Base-by-base conservation (phyloP, 208 protist genomes). In the Trypanosoma congolense region DNA sequence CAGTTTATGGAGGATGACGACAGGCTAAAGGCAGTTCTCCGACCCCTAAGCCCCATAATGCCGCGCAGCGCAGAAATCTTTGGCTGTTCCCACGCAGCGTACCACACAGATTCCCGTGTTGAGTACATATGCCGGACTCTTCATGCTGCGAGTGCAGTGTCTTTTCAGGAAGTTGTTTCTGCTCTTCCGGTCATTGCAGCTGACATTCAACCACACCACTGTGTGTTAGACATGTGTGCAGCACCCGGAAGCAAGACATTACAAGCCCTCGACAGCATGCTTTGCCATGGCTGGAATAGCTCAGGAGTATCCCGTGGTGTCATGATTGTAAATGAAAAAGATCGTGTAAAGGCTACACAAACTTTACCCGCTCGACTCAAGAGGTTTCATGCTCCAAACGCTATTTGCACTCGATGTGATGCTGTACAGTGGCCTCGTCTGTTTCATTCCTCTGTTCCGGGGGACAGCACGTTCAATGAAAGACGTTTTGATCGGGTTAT, bases 211-310 rank as follows among this genome's bases (percentile, higher is more conserved):
- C 82, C 87, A 25, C 67, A 92, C 35, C 84, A 93, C 68, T 62
- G 58, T 25, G 82, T 95, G 42, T 65, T 96, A 2, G 91, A 96
- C 59, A 72, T 95, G 63, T 96, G 91, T 70, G 86, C 88, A 9
- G 91, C 91, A 14, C 91, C 91, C n/a, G 91, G 87, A 9, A 94
- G 86, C 54, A 96, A 96, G 56, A 88, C 88, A 22, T 64, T 96
- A 45, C 91, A 96, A 69, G 61, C 73, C 16, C 70, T 94, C 24
- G 91, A 96, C 65, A 70, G 45, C 18, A 91, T 95, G 78, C 65
- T 92, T 29, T 21, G 68, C 26, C 46, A 70, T 33, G 82, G 77
- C 9, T 58, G 61, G 56, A 25, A 22, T 21, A 51, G 56, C 21
- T 40, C 52, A 12, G 58, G 28, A 29, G 58, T 78, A 45, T 58